A percentile compares a stretch with the other conserved stretches of the same genome.
phyloP scores from a whole-genome alignment of 2,329 filamentous ascomycete species.

The Cladorrhinum sp. region DNA sequence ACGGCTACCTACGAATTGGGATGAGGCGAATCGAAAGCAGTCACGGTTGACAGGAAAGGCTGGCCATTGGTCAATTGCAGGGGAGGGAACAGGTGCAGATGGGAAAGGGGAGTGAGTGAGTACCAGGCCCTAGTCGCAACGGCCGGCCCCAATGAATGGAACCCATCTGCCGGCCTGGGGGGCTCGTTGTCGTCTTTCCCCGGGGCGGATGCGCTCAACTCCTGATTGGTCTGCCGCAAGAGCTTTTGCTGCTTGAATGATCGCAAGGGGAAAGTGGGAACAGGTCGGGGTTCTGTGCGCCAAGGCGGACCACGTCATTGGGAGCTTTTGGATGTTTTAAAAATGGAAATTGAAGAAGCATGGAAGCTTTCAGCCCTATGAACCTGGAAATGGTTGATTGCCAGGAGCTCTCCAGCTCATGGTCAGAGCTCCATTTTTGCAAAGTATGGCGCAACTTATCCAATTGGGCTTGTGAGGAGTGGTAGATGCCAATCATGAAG shows the following conservation, averaged over 20 bases:
- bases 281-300: slow-evolving; percentile 13
- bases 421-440: neutral
- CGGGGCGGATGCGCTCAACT: slow-evolving; percentile 21
- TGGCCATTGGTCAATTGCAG: too few relatives aligned
- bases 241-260: slow-evolving; percentile 5
- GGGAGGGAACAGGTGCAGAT: neutral
- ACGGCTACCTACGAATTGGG: neutral
- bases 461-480: neutral
- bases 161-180: neutral
- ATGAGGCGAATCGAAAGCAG: neutral
- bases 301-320: slow-evolving; percentile 15
- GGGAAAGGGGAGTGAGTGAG: neutral
- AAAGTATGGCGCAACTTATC: neutral
- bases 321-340: neutral
- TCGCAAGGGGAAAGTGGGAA: slow-evolving; percentile 16
- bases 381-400: slow-evolving; percentile 1
- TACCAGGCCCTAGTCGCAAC: neutral
- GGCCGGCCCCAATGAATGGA: neutral
- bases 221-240: slow-evolving; percentile 23
- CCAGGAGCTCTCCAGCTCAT: neutral
- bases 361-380: slow-evolving; percentile 8
- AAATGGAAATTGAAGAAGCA: neutral
- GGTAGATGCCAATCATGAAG: neutral
- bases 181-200: neutral
- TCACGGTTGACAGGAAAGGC: neutral